Conservation (phyloP, 345 rosid genomes). For the Gossypium herbaceum region DNA sequence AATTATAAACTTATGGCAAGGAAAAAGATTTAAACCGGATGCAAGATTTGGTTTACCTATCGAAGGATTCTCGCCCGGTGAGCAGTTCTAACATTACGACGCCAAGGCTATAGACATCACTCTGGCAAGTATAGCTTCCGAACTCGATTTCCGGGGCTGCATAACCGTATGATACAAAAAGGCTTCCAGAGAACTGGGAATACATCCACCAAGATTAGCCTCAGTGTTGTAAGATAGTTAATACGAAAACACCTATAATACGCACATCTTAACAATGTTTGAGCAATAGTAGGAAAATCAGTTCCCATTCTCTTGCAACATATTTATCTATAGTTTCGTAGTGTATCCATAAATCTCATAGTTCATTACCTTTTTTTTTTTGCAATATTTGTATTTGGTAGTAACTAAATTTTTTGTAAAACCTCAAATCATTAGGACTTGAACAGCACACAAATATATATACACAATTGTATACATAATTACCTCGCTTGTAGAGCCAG, state of each 20-base stretch:
- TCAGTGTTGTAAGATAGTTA: not conserved
- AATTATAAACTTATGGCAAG: not conserved
- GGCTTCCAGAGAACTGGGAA: slow-evolving; percentile 15
- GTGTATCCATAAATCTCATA: not conserved
- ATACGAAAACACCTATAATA: not conserved
- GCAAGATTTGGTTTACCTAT: slow-evolving; percentile 49
- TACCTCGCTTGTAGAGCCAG: slow-evolving; percentile 62
- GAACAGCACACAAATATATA: not conserved
- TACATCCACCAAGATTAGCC: not conserved
- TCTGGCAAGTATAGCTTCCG: slow-evolving; percentile 77
- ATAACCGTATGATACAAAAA: slow-evolving; percentile 37
- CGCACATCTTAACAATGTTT: not conserved
- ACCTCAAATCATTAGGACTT: not conserved
- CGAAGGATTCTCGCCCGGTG: slow-evolving; percentile 70
- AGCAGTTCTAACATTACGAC: slow-evolving; percentile 95
- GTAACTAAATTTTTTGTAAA: not conserved
- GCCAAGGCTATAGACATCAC: slow-evolving; percentile 92
- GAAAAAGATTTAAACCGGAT: not conserved
- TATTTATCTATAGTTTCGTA: not conserved
- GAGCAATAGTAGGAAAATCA: not conserved
- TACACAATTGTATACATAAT: not conserved
- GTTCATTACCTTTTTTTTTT: not conserved
- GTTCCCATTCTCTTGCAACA: not conserved
- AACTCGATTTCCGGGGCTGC: slow-evolving; percentile 73
- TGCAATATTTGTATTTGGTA: not conserved